phyloP scores from a whole-genome alignment of 2,329 filamentous ascomycete species.

The Monosporascus sp. region DNA sequence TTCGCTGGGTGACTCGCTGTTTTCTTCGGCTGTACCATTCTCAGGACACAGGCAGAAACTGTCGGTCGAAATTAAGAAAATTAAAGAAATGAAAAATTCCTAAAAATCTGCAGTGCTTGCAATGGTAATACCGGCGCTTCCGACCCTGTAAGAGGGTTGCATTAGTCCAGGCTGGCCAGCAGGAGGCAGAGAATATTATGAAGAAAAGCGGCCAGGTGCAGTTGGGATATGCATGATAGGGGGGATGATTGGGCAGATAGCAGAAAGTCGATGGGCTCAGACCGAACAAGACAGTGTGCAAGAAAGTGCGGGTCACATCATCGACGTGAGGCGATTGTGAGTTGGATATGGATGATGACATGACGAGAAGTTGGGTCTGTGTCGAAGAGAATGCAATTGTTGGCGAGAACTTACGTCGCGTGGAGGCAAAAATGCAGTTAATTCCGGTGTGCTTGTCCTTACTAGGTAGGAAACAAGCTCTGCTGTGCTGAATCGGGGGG shows the following conservation, averaged over 20 bases:
- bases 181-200: not conserved
- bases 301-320: not conserved
- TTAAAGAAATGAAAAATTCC: conserved; percentile 6
- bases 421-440: conserved; percentile 4
- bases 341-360: not conserved
- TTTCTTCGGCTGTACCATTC: conserved; percentile 30
- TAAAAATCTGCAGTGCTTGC: conserved; percentile 16
- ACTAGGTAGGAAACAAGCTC: conserved; percentile 17
- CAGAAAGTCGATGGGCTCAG: not conserved
- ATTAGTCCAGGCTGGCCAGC: not conserved
- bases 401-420: conserved; percentile 14
- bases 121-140: conserved; percentile 18
- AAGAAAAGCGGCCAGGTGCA: not conserved
- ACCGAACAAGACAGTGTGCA: not conserved
- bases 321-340: not conserved
- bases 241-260: not conserved
- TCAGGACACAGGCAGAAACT: conserved; percentile 19
- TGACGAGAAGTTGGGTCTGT: not conserved
- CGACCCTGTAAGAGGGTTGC: conserved; percentile 13
- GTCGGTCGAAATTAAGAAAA: conserved; percentile 5
- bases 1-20: conserved; percentile 20
- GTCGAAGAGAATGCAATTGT: not conserved
- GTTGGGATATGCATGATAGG: not conserved
- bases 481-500: conserved; percentile 4
- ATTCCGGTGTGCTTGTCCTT: conserved; percentile 14